These are phyloP conservation scores for Saturnispora mendoncae DNA, from an alignment of 805 yeast genomes.

Conservation along the genomic window DNA sequence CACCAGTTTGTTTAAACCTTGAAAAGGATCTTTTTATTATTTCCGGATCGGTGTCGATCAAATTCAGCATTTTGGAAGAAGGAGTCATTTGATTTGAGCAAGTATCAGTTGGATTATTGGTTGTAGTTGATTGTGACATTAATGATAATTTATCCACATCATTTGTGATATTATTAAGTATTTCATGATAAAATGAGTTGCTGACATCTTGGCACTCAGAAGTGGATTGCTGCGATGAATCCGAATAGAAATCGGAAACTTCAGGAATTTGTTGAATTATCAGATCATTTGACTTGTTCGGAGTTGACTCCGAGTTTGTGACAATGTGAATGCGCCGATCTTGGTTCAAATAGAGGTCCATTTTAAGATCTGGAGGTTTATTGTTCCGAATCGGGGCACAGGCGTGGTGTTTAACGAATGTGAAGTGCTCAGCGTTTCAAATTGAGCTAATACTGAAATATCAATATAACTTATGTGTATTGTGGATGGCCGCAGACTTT, in stretches of 20 bases:
- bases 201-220: neutral
- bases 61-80: slow-evolving; percentile 6
- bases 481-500: no score
- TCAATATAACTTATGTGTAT: no score
- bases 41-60: slow-evolving; percentile 1
- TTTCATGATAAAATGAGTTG: neutral
- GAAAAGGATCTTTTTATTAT: slow-evolving; percentile 18
- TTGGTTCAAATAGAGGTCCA: neutral
- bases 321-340: neutral
- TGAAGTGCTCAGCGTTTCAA: no score
- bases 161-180: neutral
- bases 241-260: neutral
- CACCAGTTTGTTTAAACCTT: slow-evolving; percentile 31
- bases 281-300: neutral
- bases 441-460: no score
- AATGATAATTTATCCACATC: neutral
- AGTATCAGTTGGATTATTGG: neutral
- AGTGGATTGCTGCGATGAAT: neutral
- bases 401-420: no score
- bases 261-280: neutral
- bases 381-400: no score
- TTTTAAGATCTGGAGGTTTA: neutral
- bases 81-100: slow-evolving; percentile 11
- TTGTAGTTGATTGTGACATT: neutral
- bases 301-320: neutral